phyloP scores from a whole-genome alignment of 1,284 basidiomycete species.

The Pulveroboletus ridleyi region DNA sequence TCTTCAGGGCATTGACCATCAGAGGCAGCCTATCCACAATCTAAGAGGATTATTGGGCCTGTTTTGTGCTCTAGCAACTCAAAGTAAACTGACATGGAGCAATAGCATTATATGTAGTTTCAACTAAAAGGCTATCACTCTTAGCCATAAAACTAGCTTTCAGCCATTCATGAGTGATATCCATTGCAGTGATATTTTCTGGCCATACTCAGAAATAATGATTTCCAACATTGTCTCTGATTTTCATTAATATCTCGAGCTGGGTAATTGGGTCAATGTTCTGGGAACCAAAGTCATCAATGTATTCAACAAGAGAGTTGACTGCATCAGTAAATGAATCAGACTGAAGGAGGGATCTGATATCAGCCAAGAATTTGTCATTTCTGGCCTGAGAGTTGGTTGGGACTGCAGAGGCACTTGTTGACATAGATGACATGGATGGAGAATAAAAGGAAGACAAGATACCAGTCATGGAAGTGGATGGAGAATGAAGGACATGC shows the following conservation, averaged over 20 bases:
- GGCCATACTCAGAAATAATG: conserved; percentile 86
- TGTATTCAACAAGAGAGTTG: conserved; percentile 54
- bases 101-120: conserved; percentile 86
- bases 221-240: conserved; percentile 82
- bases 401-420: conserved; percentile 31
- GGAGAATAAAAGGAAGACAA: conserved; percentile 45
- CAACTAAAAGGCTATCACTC: conserved; percentile 60
- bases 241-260: conserved; percentile 74
- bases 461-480: conserved; percentile 43
- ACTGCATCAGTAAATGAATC: conserved; percentile 70
- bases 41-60: conserved; percentile 46
- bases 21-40: conserved; percentile 83
- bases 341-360: conserved; percentile 60
- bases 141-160: conserved; percentile 66
- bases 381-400: conserved; percentile 48
- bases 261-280: conserved; percentile 69
- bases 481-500: conserved; percentile 65
- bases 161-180: conserved; percentile 80
- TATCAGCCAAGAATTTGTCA: conserved; percentile 52
- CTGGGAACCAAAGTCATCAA: conserved; percentile 62
- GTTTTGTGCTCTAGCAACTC: conserved; percentile 17
- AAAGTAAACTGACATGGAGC: conserved; percentile 68
- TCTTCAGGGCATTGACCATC: conserved; percentile 67
- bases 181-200: conserved; percentile 74
- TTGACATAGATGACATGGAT: conserved; percentile 35